Evolutionary conservation across 768 basidiomycete genomes (phyloP), one percentile per base, ranked within the genome.

Genomic region (Calocybe gangraenosa): DNA sequence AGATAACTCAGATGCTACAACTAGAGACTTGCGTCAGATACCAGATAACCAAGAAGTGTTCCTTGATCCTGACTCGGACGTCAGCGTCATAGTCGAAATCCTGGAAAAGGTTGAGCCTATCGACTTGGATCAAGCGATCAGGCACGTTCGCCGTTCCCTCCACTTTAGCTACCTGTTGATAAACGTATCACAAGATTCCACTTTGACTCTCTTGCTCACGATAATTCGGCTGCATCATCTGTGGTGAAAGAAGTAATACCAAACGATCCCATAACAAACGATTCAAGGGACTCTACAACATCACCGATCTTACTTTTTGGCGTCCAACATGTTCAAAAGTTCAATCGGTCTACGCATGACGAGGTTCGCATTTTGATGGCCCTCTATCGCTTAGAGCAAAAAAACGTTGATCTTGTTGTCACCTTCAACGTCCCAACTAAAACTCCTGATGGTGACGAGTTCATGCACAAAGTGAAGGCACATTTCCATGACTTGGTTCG

Each of bases 11-110:
- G 17, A 46, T 33, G 21, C 4, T 39, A 37, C 25, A 31, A 50
- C 20, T 47, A 79, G 76, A 20, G 64, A 72, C 51, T 37, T 74
- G 10, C 90, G 95, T 43, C 89, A 97, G 65, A 73, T 99, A 10
- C 94, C 96, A 11, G 87, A 98, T 60, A 92, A 81, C 3, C 95
- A 99, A 64, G 96, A 98, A 60, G 95, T 96, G 33, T 87, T 92
- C 65, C 61, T 96, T 45, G 84, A 82, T 44, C 76, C 78, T 5
- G 64, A 79, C 38, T 86, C 82, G 4, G 73, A 74, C 39, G 69
- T 82, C 53, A 92, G 86, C 58, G 75, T 94, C 50, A 76, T 98
- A 40, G 65, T 96, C 20, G 96, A 99, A 59, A 78, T 96, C 18
- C 68, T 97, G 10, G 64, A 91, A 61, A 72, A 81, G 47, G 91